Base-by-base conservation (phyloP, 805 yeast species). In the Saccharomycopsis babjevae region DNA sequence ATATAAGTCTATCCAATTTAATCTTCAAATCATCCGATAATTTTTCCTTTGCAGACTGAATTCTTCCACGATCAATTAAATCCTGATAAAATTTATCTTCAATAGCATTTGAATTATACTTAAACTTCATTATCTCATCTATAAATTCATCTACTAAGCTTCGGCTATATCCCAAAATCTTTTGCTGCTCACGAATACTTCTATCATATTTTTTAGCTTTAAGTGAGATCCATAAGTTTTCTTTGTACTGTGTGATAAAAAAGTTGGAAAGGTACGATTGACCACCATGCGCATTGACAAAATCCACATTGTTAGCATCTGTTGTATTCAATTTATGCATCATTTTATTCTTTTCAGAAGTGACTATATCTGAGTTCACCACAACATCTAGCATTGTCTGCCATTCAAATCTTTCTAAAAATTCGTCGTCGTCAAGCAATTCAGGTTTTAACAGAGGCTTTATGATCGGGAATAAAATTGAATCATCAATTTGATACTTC, bases 331-430 rank as follows among this genome's bases (percentile, higher is more conserved):
- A 43, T 32, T 57, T 61, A 40, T 57, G 57, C 59, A 82, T 83
- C 60, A 88, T 78, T 71, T 85, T 85, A 3, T 89, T 85, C 73
- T 93, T 94, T 69, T 94, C 99, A 13, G 93, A 86, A 40, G 86
- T 82, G 22, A 94, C 91, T 59, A 94, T 96, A 72, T 94, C 98
- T 66, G 99, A 98, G 2, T 96, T 93, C 40, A 94, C 79, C 3
- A 94, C 98, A 2, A 91, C 81, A 11, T 88, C 81, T 57, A 94
- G 77, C 96, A 94, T 90, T 0, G 93, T 82, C 72, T 94, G 98
- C 99, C 99, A 94, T 73, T 91, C 97, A 13, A 92, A 76, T 57
- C 98, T 79, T 69, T 91, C 97, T 11, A 84, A 68, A 7, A 86
- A 83, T 28, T 68, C 65, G 6, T 76, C 72, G 59, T 73, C 72